Evolutionary conservation across 2,329 filamentous ascomycete species (phyloP).

Genomic region (Diaporthe australafricana): DNA sequence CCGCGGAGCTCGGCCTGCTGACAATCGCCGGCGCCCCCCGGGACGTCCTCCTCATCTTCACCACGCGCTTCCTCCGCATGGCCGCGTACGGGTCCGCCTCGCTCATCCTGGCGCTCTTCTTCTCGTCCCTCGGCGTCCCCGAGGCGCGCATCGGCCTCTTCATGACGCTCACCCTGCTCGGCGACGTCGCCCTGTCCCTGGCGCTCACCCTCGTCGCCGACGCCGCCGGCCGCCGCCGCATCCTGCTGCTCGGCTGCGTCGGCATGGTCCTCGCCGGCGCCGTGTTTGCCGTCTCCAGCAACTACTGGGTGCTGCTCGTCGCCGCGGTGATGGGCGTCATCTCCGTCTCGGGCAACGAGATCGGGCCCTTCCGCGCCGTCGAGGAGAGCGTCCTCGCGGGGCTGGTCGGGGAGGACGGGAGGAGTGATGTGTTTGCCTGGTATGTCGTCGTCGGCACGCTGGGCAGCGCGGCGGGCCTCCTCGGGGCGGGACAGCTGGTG

Average conservation of each 20-base stretch:
- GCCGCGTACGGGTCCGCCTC: constrained; percentile 72
- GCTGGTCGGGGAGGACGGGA: constrained; percentile 56
- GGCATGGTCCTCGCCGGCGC: constrained; percentile 68
- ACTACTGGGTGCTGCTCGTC: constrained; percentile 68
- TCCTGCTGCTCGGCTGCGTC: constrained; percentile 65
- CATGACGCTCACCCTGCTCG: constrained; percentile 73
- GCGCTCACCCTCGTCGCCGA: constrained; percentile 70
- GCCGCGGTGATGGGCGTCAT: constrained; percentile 72
- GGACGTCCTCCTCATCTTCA: constrained; percentile 68
- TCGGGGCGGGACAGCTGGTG: constrained; percentile 70
- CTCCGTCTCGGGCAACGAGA: constrained; percentile 71
- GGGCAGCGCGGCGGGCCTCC: constrained; percentile 70
- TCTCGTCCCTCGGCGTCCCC: constrained; percentile 61
- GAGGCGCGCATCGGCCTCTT: constrained; percentile 69
- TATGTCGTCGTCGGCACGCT: constrained; percentile 69
- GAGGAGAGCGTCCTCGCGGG: constrained; percentile 72
- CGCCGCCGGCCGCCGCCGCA: constrained; percentile 62
- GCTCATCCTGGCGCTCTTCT: constrained; percentile 67
- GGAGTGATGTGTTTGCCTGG: constrained; percentile 72
- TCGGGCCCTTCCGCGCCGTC: constrained; percentile 71
- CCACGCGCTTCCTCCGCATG: constrained; percentile 70
- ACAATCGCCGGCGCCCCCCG: constrained; percentile 53
- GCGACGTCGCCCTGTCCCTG: constrained; percentile 70
- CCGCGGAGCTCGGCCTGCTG: constrained; percentile 57
- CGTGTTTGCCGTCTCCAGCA: constrained; percentile 62